Conservation (phyloP, 345 rosid genomes). For the Citrus trifoliata region DNA sequence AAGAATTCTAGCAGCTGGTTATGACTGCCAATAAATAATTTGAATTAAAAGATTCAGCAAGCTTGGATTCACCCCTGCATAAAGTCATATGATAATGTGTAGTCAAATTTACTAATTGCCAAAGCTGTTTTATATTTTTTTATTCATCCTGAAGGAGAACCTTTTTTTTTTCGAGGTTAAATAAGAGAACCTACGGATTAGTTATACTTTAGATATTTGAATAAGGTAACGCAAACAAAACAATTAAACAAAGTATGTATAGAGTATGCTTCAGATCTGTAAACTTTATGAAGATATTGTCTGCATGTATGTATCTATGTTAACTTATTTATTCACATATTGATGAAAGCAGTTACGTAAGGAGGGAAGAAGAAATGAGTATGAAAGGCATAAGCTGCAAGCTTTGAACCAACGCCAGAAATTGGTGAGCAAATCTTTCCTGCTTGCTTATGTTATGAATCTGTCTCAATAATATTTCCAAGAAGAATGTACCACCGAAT, state of each 20-base stretch:
- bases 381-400: constrained; percentile 97
- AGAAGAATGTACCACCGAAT: background rate
- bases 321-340: background rate
- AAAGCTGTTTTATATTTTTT: background rate
- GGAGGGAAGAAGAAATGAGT: constrained; percentile 96
- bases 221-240: background rate
- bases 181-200: background rate
- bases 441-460: background rate
- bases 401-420: constrained; percentile 96
- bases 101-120: background rate
- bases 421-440: constrained; percentile 48
- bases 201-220: background rate
- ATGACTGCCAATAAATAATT: background rate
- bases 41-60: background rate
- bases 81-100: background rate
- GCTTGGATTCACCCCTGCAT: background rate
- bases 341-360: constrained; percentile 62
- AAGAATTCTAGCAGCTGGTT: background rate
- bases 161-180: background rate
- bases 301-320: background rate
- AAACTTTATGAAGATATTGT: background rate
- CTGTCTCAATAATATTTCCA: background rate
- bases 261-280: background rate
- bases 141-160: background rate
- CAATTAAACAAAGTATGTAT: background rate